A percentile compares a stretch with the other conserved stretches of the same genome.
Conservation (phyloP, 352 stramenopile genomes). For the Phytophthora cactorum region DNA sequence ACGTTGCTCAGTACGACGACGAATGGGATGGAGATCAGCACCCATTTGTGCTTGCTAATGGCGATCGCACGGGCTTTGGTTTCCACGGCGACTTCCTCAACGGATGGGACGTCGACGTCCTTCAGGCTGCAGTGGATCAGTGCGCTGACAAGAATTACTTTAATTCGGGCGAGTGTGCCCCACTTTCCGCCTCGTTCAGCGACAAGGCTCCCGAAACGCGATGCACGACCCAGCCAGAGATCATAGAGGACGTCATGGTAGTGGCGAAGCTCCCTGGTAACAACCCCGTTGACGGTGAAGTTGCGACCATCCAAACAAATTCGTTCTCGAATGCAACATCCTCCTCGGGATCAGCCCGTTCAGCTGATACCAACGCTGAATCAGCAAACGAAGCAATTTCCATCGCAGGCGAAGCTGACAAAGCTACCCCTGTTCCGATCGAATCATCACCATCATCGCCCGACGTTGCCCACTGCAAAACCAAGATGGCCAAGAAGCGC, state of each 20-base stretch:
- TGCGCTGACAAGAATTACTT: conserved; percentile 61
- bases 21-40: conserved; percentile 56
- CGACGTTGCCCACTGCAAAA: conserved; percentile 20
- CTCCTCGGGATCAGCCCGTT: conserved; percentile 14
- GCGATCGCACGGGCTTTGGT: conserved; percentile 50
- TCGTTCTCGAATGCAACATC: conserved; percentile 14
- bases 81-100: conserved; percentile 69
- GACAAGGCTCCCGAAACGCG: conserved; percentile 34
- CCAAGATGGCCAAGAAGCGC: conserved; percentile 21
- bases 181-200: conserved; percentile 46
- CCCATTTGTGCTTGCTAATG: conserved; percentile 58
- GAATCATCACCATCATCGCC: neutral
- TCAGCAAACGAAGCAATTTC: conserved; percentile 4
- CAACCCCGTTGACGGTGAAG: conserved; percentile 35
- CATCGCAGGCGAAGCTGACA: conserved; percentile 24
- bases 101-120: conserved; percentile 50
- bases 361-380: conserved; percentile 1
- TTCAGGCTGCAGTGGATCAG: conserved; percentile 51
- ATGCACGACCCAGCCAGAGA: conserved; percentile 46
- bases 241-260: conserved; percentile 37
- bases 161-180: conserved; percentile 50
- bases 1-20: conserved; percentile 50
- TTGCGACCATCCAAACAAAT: neutral
- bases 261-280: conserved; percentile 44
- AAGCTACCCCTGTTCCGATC: neutral